Percentiles rank a stretch among this genome's conserved stretches.
Conservation (phyloP, 2,329 filamentous ascomycete genomes). For the Colletotrichum trifolii region DNA sequence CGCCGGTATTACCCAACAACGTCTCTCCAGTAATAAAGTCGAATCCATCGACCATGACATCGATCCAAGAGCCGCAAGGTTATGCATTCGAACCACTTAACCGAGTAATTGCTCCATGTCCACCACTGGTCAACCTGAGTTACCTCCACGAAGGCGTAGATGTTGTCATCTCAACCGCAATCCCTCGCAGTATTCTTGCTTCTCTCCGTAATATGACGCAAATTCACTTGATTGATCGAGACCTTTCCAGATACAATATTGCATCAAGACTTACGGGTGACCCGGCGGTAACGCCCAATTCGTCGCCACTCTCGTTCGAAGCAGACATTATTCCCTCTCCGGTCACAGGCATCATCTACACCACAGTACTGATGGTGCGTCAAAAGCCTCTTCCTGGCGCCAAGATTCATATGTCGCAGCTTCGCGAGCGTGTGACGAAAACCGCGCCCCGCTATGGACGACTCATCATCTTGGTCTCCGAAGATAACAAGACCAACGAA, state of each 20-base stretch:
- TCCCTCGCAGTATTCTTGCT: conserved; percentile 61
- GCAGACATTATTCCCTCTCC: conserved; percentile 81
- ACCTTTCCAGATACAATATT: conserved; percentile 58
- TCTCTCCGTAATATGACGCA: conserved; percentile 61
- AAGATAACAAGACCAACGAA: conserved; percentile 57
- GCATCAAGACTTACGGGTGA: conserved; percentile 46
- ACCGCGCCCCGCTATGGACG: conserved; percentile 72
- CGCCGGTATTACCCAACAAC: no score
- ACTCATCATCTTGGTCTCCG: conserved; percentile 76
- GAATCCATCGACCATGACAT: no score
- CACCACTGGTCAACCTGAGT: conserved; percentile 35
- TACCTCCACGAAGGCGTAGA: conserved; percentile 30
- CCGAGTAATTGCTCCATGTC: conserved; percentile 21
- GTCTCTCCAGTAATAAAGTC: no score
- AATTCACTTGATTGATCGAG: conserved; percentile 69
- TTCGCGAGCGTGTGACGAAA: conserved; percentile 66
- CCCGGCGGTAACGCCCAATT: conserved; percentile 38
- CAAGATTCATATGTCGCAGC: conserved; percentile 49
- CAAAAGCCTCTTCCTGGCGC: conserved; percentile 74
- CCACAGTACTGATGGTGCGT: conserved; percentile 76
- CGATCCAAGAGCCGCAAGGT: no score
- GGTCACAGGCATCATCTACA: conserved; percentile 74
- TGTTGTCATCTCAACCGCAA: conserved; percentile 63
- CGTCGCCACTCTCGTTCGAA: conserved; percentile 61
- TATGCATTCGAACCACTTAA: no score